Percentiles rank a stretch among this genome's conserved stretches.
Evolutionary conservation across 495 filamentous ascomycete species (phyloP).

Genomic region (Penicilliopsis zonata): DNA sequence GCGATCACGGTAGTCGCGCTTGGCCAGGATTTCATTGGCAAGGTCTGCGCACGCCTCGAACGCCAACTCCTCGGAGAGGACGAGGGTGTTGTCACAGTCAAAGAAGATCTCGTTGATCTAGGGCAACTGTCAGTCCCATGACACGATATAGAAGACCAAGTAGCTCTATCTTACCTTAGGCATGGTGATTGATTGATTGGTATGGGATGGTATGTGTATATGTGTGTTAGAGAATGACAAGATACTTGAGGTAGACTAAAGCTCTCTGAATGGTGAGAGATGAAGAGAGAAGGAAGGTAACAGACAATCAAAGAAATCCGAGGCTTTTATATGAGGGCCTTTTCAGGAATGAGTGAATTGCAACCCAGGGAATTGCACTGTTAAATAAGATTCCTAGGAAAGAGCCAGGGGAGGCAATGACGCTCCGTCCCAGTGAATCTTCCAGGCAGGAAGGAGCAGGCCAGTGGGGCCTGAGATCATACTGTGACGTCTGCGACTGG

Average conservation of each 20-base stretch:
- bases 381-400: neutral
- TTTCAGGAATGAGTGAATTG: no score
- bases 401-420: constrained; percentile 2
- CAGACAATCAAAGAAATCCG: no score
- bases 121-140: constrained; percentile 7
- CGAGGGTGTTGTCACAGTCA: constrained; percentile 97
- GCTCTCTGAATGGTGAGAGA: no score
- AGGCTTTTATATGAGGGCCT: no score
- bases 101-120: constrained; percentile 77
- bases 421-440: neutral
- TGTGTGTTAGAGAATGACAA: neutral
- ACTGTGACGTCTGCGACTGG: constrained; percentile 10
- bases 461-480: constrained; percentile 12
- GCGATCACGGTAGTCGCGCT: constrained; percentile 49
- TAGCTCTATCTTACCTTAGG: constrained; percentile 23
- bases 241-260: constrained; percentile 1
- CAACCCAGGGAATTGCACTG: no score
- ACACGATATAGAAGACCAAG: constrained; percentile 1
- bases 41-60: constrained; percentile 92
- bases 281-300: constrained; percentile 1
- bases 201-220: constrained; percentile 3
- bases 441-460: constrained; percentile 2
- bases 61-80: constrained; percentile 81
- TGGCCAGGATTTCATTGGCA: constrained; percentile 76
- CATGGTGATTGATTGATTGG: constrained; percentile 23